A percentile compares a stretch with the other conserved stretches of the same genome.
These are phyloP conservation scores for Forsythia viridissima DNA, from an alignment of 257 asterid genomes.

Conservation along the genomic window DNA sequence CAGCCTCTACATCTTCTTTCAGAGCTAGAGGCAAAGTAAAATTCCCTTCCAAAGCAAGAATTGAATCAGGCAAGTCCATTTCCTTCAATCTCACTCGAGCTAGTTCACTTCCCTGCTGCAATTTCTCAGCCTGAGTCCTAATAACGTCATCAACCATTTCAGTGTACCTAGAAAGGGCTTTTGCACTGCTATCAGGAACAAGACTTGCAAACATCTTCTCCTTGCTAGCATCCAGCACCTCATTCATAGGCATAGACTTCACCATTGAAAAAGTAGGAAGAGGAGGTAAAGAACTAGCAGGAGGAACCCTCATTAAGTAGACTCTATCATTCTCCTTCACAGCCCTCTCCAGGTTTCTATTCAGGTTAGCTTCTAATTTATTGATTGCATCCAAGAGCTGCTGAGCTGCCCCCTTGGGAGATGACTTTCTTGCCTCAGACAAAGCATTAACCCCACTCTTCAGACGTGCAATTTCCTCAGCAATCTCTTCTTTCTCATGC, in stretches of 20 bases:
- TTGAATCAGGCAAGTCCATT: conserved; percentile 95
- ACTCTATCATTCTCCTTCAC: conserved; percentile 96
- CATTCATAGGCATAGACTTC: conserved; percentile 88
- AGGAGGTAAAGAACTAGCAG: conserved; percentile 73
- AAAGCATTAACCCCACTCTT: conserved; percentile 74
- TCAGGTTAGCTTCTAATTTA: conserved; percentile 70
- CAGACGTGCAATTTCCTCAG: conserved; percentile 94
- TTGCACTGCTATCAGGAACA: conserved; percentile 94
- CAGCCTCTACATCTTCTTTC: conserved; percentile 90
- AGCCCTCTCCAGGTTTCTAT: conserved; percentile 81
- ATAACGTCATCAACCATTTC: conserved; percentile 93
- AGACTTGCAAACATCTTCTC: conserved; percentile 90
- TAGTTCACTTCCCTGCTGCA: conserved; percentile 97
- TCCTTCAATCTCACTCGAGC: conserved; percentile 95
- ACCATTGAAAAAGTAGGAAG: conserved; percentile 94
- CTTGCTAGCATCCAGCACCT: conserved; percentile 86
- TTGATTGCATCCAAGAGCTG: conserved; percentile 83
- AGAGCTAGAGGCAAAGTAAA: conserved; percentile 56
- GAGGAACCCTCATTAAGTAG: conserved; percentile 92
- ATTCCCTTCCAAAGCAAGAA: conserved; percentile 91
- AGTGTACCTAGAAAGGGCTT: conserved; percentile 93
- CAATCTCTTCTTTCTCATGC: conserved; percentile 95
- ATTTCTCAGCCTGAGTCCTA: conserved; percentile 93
- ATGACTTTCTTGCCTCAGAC: conserved; percentile 74
- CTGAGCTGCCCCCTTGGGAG: conserved; percentile 81